Percentiles rank a stretch among this genome's conserved stretches.
phyloP scores from a whole-genome alignment of 2,329 filamentous ascomycete genomes.

The Fonsecaea pedrosoi region DNA sequence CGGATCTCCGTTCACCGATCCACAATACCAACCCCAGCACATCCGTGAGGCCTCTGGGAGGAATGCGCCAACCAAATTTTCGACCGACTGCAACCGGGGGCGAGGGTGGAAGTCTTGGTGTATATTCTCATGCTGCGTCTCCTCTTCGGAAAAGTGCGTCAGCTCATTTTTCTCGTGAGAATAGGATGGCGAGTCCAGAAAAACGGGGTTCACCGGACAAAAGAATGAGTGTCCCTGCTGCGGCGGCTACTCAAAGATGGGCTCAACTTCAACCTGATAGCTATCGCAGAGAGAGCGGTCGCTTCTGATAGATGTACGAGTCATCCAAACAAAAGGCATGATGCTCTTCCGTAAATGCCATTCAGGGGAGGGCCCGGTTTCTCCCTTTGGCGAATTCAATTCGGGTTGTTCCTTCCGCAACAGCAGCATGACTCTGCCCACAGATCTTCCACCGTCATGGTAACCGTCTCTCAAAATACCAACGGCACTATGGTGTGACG shows the following conservation, averaged over 20 bases:
- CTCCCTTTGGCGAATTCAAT: not conserved
- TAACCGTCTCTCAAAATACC: slow-evolving; percentile 25
- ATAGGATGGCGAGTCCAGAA: slow-evolving; percentile 43
- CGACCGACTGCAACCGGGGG: slow-evolving; percentile 54
- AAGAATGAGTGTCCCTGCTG: slow-evolving; percentile 49
- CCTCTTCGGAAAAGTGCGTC: slow-evolving; percentile 80
- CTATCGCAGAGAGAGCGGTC: slow-evolving; percentile 43
- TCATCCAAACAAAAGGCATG: slow-evolving; percentile 3
- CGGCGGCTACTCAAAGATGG: slow-evolving; percentile 46
- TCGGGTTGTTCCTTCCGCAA: slow-evolving; percentile 22
- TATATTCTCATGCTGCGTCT: slow-evolving; percentile 80
- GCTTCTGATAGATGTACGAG: slow-evolving; percentile 38
- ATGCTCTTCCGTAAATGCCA: slow-evolving; percentile 14
- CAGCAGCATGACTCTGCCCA: not conserved
- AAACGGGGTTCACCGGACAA: slow-evolving; percentile 51
- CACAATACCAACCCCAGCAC: slow-evolving; percentile 58
- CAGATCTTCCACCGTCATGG: slow-evolving; percentile 13
- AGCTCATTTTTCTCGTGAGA: slow-evolving; percentile 54
- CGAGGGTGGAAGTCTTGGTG: slow-evolving; percentile 79
- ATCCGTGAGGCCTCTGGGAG: slow-evolving; percentile 50
- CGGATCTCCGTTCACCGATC: slow-evolving; percentile 49
- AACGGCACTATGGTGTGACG: slow-evolving; percentile 22
- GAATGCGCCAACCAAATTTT: slow-evolving; percentile 63
- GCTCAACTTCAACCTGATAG: slow-evolving; percentile 41
- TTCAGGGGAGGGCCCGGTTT: not conserved